Conservation (phyloP, 1,284 basidiomycete genomes). For the Cutaneotrichosporon arboriforme region DNA sequence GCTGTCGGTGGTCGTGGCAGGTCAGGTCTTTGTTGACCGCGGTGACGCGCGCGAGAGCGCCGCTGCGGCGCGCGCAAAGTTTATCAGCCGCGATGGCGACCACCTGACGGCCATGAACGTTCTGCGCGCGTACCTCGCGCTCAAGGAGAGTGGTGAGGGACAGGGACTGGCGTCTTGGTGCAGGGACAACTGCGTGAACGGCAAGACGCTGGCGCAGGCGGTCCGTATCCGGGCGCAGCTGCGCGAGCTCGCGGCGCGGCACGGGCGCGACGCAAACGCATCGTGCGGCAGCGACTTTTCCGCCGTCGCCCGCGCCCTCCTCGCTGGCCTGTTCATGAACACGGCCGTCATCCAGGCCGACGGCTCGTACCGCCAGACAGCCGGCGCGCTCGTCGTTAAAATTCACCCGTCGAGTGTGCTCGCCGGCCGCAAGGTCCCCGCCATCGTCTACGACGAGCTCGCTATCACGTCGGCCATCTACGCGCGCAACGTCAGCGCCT, state of each 20-base stretch:
- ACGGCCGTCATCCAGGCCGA: slow-evolving; percentile 76
- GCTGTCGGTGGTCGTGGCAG: slow-evolving; percentile 65
- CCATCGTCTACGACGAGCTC: slow-evolving; percentile 84
- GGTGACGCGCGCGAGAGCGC: slow-evolving; percentile 64
- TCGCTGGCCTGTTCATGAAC: slow-evolving; percentile 72
- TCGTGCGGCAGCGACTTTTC: slow-evolving; percentile 60
- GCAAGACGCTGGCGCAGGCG: slow-evolving; percentile 78
- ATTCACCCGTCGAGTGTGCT: slow-evolving; percentile 81
- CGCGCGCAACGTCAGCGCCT: slow-evolving; percentile 75
- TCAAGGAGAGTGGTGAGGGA: slow-evolving; percentile 51
- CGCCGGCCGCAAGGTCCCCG: slow-evolving; percentile 69
- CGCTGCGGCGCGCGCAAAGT: slow-evolving; percentile 64
- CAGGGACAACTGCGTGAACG: slow-evolving; percentile 73
- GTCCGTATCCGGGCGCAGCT: slow-evolving; percentile 77
- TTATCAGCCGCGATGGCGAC: slow-evolving; percentile 79
- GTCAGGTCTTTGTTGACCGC: slow-evolving; percentile 60
- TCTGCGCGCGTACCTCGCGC: slow-evolving; percentile 63
- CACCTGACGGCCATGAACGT: slow-evolving; percentile 84
- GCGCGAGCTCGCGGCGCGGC: slow-evolving; percentile 58
- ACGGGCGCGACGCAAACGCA: slow-evolving; percentile 57
- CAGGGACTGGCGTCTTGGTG: slow-evolving; percentile 68
- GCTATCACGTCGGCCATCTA: slow-evolving; percentile 81
- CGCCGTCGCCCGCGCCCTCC: slow-evolving; percentile 61
- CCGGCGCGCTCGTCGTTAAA: slow-evolving; percentile 70
- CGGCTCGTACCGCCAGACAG: slow-evolving; percentile 72